Evolutionary conservation across 176 grass and related monocot genomes (phyloP).

Genomic region (Triticum monococcum): DNA sequence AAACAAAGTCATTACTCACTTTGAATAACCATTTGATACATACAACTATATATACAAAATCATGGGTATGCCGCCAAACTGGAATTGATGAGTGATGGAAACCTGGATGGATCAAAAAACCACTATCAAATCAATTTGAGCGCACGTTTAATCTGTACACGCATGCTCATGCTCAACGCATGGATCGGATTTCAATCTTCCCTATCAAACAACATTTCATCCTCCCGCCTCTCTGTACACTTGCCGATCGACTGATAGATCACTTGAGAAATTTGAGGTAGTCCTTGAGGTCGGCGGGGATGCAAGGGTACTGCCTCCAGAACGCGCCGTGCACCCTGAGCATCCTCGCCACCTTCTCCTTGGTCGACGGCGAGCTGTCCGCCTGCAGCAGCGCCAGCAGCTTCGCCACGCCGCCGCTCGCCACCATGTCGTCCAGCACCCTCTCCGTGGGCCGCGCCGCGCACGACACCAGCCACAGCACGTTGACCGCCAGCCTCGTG

Average conservation of each 20-base stretch:
- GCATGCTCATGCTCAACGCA: neutral
- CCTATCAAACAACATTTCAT: neutral
- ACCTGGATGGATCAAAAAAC: neutral
- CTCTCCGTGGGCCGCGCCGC: slow-evolving; percentile 43
- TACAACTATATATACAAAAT: neutral
- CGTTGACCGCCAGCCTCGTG: slow-evolving; percentile 64
- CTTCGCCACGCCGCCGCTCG: slow-evolving; percentile 44
- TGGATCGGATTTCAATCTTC: neutral
- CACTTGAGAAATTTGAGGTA: slow-evolving; percentile 49
- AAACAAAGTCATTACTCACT: neutral
- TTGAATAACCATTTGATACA: neutral
- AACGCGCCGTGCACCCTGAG: slow-evolving; percentile 50
- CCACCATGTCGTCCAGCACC: slow-evolving; percentile 56
- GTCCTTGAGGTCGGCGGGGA: slow-evolving; percentile 56
- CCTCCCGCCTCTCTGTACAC: neutral
- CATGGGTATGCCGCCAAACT: neutral
- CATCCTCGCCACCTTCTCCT: slow-evolving; percentile 61
- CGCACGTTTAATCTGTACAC: neutral
- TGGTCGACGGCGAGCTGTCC: slow-evolving; percentile 48
- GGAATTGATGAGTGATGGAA: neutral
- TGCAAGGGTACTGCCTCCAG: slow-evolving; percentile 81
- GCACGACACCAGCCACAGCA: slow-evolving; percentile 61
- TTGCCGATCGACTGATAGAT: neutral
- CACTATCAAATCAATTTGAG: neutral
- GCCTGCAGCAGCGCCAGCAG: slow-evolving; percentile 64